These are phyloP conservation scores for Phalaenopsis aphrodite DNA, from an alignment of 106 monocot genomes.

Conservation along the genomic window DNA sequence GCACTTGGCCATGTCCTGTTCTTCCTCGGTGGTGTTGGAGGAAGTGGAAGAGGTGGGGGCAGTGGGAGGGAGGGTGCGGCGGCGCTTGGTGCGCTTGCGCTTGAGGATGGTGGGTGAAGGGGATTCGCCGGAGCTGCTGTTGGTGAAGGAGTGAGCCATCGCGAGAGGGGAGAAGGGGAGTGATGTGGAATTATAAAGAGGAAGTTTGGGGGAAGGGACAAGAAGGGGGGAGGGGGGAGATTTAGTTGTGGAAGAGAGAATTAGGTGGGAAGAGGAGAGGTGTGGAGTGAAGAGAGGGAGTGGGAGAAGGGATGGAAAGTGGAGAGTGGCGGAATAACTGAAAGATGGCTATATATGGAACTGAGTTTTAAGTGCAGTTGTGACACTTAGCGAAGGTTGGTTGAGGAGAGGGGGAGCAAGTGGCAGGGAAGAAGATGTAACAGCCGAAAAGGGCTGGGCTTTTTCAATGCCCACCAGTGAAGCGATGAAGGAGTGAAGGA, in stretches of 20 bases:
- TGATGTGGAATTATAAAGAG: not conserved
- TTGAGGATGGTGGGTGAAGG: conserved; percentile 9
- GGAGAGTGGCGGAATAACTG: not conserved
- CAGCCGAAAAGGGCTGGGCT: too few relatives aligned
- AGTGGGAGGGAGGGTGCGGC: not conserved
- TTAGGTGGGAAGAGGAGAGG: conserved; percentile 9
- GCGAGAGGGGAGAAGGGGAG: not conserved
- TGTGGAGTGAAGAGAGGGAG: conserved; percentile 9
- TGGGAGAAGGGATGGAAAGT: not conserved
- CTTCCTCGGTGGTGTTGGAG: conserved; percentile 19
- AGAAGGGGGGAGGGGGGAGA: not conserved
- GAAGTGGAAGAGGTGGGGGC: conserved; percentile 7
- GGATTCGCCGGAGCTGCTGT: conserved; percentile 6
- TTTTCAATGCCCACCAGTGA: too few relatives aligned
- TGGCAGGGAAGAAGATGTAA: too few relatives aligned
- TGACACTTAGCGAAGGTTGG: too few relatives aligned
- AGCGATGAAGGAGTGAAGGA: too few relatives aligned
- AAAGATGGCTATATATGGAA: not conserved
- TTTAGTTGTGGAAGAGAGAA: not conserved
- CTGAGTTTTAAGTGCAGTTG: too few relatives aligned
- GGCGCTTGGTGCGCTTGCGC: conserved; percentile 32
- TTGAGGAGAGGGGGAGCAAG: too few relatives aligned
- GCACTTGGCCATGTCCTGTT: conserved; percentile 57
- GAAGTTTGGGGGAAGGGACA: too few relatives aligned
- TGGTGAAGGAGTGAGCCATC: conserved; percentile 4